phyloP scores from a whole-genome alignment of 768 basidiomycete genomes.

The Lactifluus subvellereus region DNA sequence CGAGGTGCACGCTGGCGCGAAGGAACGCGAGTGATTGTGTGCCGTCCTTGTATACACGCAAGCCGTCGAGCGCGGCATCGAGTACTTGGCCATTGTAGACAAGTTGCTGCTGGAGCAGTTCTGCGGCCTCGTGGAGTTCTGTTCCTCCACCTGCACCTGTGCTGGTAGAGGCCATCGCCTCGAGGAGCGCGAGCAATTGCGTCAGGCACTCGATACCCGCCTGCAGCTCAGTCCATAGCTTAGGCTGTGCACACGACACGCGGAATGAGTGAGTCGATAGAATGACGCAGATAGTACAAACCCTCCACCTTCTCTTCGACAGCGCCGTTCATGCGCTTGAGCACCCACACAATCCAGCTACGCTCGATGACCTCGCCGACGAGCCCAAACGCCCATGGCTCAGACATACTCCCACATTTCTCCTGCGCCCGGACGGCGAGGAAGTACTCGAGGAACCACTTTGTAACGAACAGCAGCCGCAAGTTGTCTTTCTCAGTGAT shows the following conservation, averaged over 20 bases:
- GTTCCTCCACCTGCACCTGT: slow-evolving; percentile 35
- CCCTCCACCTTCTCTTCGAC: slow-evolving; percentile 80
- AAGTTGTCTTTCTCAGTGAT: slow-evolving; percentile 94
- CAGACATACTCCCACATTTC: slow-evolving; percentile 36
- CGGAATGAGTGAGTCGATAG: background rate
- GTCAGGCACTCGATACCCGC: slow-evolving; percentile 92
- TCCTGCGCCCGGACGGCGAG: slow-evolving; percentile 43
- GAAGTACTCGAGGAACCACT: slow-evolving; percentile 94
- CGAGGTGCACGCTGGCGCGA: slow-evolving; percentile 77
- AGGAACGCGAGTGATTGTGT: slow-evolving; percentile 78
- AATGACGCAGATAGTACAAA: background rate
- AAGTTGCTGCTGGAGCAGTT: slow-evolving; percentile 78
- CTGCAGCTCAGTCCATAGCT: slow-evolving; percentile 90
- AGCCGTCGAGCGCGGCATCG: slow-evolving; percentile 75
- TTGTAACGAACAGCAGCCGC: slow-evolving; percentile 77
- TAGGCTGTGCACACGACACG: slow-evolving; percentile 52
- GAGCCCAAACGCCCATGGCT: slow-evolving; percentile 59
- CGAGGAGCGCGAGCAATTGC: slow-evolving; percentile 84
- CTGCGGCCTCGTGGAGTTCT: slow-evolving; percentile 63
- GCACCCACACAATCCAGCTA: slow-evolving; percentile 84
- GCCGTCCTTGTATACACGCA: slow-evolving; percentile 74
- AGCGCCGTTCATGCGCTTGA: slow-evolving; percentile 81
- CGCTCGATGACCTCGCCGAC: slow-evolving; percentile 85
- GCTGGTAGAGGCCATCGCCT: slow-evolving; percentile 62
- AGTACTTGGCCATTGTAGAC: slow-evolving; percentile 95